Evolutionary conservation across 768 basidiomycete species (phyloP), one percentile per base, ranked within the genome.

Genomic region (Mycena maculata): DNA sequence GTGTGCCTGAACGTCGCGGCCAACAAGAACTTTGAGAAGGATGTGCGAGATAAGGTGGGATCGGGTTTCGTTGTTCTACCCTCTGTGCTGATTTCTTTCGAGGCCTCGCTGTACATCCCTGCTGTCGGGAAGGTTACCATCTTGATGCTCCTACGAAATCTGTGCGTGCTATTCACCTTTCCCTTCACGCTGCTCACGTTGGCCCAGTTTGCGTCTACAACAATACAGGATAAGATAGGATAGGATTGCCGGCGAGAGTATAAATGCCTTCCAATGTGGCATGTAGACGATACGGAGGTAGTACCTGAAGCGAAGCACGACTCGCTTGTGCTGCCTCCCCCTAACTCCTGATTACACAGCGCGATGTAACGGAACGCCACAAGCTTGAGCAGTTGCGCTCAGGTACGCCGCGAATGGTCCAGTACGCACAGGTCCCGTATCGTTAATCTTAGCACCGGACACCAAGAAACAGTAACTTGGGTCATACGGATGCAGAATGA

Each of bases 121-220:
- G 91, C 94, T 7, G 95, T 99, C n/a, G 98, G 98, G 22, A 98
- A 97, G 81, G 93, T 98, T 63, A 99, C 98, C 2, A 98, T 98
- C 71, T 82, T 96, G 75, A 97, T 99, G 94, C 86, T 99, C n/a
- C 86, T 98, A 74, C 88, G 97, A 50, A 99, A 99, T 77, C 75
- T 99, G 92, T 96, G 76, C 75, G 94, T 83, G 7, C n/a, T 54
- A 50, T 48, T 57, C 63, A 69, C 28, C 54, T 28, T 48, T 30
- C 31, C 28, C 38, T 16, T 38, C 47, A 47, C 49, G 30, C 27
- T 12, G 55, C 53, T 63, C 47, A n/a, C 4, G 12, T 58, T 55
- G 50, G 28, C 65, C 36, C 41, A 90, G 88, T 59, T 74, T 90
- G 73, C 87, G 88, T 22, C 76, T 90, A 73, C 86, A 85, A 72